These are phyloP conservation scores for Tricholoma sp. DNA, from an alignment of 768 basidiomycete species.

Conservation along the genomic window DNA sequence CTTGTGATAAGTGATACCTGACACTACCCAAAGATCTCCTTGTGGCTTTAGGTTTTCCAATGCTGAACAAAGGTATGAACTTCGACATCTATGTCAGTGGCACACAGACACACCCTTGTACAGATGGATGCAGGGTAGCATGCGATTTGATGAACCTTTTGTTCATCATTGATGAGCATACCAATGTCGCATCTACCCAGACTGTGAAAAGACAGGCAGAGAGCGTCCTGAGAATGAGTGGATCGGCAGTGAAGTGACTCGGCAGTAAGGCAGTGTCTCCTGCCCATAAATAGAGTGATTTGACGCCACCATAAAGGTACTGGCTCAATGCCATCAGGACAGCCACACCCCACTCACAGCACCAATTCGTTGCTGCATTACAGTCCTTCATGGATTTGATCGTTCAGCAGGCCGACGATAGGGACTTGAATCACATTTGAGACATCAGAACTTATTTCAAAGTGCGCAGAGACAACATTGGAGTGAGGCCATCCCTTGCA, in stretches of 20 bases:
- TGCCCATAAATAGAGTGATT: background rate
- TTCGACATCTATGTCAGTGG: background rate
- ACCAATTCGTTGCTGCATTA: slow-evolving; percentile 36
- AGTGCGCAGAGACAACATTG: slow-evolving; percentile 50
- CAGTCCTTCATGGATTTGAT: slow-evolving; percentile 38
- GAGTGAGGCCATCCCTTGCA: slow-evolving; percentile 44
- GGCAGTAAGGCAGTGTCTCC: slow-evolving; percentile 28
- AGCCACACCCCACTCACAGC: slow-evolving; percentile 9
- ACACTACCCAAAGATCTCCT: slow-evolving; percentile 24
- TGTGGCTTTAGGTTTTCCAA: slow-evolving; percentile 33
- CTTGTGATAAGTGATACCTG: background rate
- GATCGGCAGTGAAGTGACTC: slow-evolving; percentile 33
- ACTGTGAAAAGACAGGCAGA: slow-evolving; percentile 25
- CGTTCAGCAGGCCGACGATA: slow-evolving; percentile 38
- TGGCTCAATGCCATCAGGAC: slow-evolving; percentile 26
- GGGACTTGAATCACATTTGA: slow-evolving; percentile 29
- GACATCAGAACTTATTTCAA: slow-evolving; percentile 49
- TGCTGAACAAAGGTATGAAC: slow-evolving; percentile 24
- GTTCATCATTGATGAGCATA: slow-evolving; percentile 47
- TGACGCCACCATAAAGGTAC: slow-evolving; percentile 19
- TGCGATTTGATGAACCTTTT: slow-evolving; percentile 50
- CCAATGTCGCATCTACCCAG: slow-evolving; percentile 31
- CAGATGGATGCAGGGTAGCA: slow-evolving; percentile 26
- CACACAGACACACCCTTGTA: background rate
- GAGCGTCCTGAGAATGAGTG: slow-evolving; percentile 34